Evolutionary conservation across 2,329 filamentous ascomycete species (phyloP), one percentile per base, ranked within the genome.

Genomic region (Aspergillus niger): DNA sequence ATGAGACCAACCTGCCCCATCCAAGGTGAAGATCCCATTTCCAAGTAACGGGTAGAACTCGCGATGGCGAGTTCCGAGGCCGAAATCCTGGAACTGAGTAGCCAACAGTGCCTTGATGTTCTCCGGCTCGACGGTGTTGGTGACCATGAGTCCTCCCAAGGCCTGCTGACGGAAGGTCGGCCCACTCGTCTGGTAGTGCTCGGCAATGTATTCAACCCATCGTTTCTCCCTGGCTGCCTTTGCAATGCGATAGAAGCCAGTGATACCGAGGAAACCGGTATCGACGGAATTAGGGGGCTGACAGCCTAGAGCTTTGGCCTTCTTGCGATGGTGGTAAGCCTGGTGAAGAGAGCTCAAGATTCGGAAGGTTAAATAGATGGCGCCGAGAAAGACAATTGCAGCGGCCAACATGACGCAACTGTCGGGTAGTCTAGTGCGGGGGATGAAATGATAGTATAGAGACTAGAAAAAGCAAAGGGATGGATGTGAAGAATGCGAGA

Each of bases 41-140:
- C 77, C 78, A 4, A 80, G 65, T 47, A 79, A 64, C 1, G 78
- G 78, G 26, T 69, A 69, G 59, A 75, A 73, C 78, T 93, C 86
- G 24, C 91, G 90, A 30, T 96, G 80, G 66, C 94, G 78, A 61
- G 88, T 81, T 5, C 92, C 92, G 73, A 97, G 92, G 65, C 91
- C 90, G 67, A 89, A 97, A 69, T 95, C 90, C 51, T 79, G 78
- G 73, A 97, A 97, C 70, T 96, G 91, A 0, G 89, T 91, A 0
- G 92, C 90, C 8, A 97, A 80, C 24, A 97, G 82, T 8, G 92
- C 90, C 74, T 96, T 96, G 79, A 96, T 86, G 72, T 96, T 96
- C 59, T 77, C 72, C 5, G 77, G 76, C 7, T 79, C 77, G 20
- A 68, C 69, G 1, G 77, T 78, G 3, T 67, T 61, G 3, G 74